phyloP scores from a whole-genome alignment of 257 asterid genomes.

The Salvia rosmarinus region DNA sequence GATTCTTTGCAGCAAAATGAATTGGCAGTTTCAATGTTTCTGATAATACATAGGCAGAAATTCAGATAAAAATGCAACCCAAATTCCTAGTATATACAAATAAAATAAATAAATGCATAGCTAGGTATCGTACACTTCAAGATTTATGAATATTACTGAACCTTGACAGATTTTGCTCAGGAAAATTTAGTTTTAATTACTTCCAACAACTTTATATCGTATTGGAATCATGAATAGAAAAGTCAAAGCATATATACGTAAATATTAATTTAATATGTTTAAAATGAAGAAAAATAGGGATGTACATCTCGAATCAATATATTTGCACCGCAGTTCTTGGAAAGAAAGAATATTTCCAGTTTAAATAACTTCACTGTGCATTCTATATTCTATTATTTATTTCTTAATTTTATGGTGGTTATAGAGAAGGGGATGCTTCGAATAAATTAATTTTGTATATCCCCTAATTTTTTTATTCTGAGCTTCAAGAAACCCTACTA shows the following conservation, averaged over 20 bases:
- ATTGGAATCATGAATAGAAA: constrained; percentile 9
- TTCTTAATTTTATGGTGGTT: not conserved
- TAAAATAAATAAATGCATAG: not conserved
- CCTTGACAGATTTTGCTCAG: constrained; percentile 21
- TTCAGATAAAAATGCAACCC: not conserved
- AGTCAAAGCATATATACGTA: constrained; percentile 17
- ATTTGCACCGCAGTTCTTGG: not conserved
- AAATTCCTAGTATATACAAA: constrained; percentile 33
- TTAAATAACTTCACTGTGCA: not conserved
- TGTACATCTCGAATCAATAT: not conserved
- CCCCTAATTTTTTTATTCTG: not conserved
- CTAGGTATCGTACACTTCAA: constrained; percentile 23
- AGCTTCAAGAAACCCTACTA: constrained; percentile 24
- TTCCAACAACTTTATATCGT: not conserved
- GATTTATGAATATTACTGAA: constrained; percentile 25
- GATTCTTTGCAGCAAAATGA: constrained; percentile 30
- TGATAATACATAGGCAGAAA: not conserved
- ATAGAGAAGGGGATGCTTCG: not conserved
- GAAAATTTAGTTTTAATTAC: not conserved
- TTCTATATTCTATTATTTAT: not conserved
- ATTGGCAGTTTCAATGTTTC: constrained; percentile 26
- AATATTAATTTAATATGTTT: too few species aligned
- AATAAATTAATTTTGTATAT: not conserved
- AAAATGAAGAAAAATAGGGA: not conserved
- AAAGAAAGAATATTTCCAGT: not conserved